A percentile compares a stretch with the other conserved stretches of the same genome.
phyloP scores from a whole-genome alignment of 345 rosid species.

The Triadica sebifera region DNA sequence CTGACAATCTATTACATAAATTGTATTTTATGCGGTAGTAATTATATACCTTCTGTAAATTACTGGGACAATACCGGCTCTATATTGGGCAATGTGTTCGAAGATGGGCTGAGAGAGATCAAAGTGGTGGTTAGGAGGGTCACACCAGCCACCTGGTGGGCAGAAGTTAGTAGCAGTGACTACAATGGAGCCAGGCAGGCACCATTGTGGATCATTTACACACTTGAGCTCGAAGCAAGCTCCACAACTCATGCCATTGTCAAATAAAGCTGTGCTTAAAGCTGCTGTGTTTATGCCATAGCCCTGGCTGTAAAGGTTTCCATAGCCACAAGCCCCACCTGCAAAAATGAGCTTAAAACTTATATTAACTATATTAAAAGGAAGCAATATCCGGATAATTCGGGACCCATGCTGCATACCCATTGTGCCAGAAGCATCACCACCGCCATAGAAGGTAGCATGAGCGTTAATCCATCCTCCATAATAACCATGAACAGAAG shows the following conservation, averaged over 20 bases:
- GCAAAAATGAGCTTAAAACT: too few relatives aligned
- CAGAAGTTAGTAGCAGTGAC: conserved; percentile 32
- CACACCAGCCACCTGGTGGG: conserved; percentile 35
- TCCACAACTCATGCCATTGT: conserved; percentile 30
- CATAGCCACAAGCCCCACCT: conserved; percentile 34
- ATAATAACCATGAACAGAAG: conserved; percentile 32
- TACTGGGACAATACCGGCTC: conserved; percentile 30
- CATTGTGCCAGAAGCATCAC: conserved; percentile 36
- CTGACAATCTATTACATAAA: too few relatives aligned
- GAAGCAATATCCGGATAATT: not conserved
- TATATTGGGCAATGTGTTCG: conserved; percentile 27
- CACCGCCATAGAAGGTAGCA: conserved; percentile 34
- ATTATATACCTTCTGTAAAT: conserved; percentile 22
- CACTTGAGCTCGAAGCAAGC: conserved; percentile 32
- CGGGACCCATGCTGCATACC: conserved; percentile 1
- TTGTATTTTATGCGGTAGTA: too few relatives aligned
- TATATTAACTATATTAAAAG: not conserved
- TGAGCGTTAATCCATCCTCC: conserved; percentile 43
- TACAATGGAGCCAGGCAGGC: conserved; percentile 24
- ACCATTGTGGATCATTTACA: conserved; percentile 32
- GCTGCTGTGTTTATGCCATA: conserved; percentile 31
- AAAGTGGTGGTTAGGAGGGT: conserved; percentile 29
- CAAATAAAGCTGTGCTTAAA: conserved; percentile 28
- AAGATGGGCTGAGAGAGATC: conserved; percentile 33
- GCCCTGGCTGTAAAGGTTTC: conserved; percentile 27